Evolutionary conservation across 371 early-diverging fungal genomes (phyloP).

Genomic region (Lichtheimia ornata): DNA sequence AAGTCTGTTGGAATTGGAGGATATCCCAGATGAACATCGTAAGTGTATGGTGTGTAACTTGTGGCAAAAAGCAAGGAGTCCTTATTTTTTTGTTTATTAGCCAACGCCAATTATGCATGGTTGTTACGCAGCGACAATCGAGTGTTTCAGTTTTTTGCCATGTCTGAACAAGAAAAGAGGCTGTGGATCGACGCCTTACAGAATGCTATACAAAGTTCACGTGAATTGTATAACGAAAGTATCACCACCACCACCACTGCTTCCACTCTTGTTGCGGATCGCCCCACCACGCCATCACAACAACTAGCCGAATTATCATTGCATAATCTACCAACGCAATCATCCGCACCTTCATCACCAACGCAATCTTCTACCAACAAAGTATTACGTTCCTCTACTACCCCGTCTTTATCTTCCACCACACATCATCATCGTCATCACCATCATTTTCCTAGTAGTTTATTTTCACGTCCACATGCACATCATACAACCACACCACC

Average conservation of each 20-base stretch:
- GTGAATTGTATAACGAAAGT: conserved; percentile 12
- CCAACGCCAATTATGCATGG: conserved; percentile 19
- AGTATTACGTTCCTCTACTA: too few relatives aligned
- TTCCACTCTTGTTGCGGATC: conserved; percentile 18
- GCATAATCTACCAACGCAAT: neutral
- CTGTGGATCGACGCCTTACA: conserved; percentile 24
- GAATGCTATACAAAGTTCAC: conserved; percentile 15
- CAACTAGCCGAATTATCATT: neutral
- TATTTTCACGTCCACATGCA: conserved; percentile 6
- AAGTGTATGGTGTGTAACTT: neutral
- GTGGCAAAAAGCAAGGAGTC: too few relatives aligned
- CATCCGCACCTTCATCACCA: conserved; percentile 6
- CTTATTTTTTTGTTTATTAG: neutral
- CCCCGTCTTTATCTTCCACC: too few relatives aligned
- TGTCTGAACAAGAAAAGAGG: conserved; percentile 25
- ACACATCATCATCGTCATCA: too few relatives aligned
- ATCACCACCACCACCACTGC: neutral
- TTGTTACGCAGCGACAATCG: conserved; percentile 16
- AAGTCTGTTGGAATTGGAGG: conserved; percentile 46
- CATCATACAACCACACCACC: neutral
- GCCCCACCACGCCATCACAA: conserved; percentile 5
- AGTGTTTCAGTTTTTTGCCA: conserved; percentile 21
- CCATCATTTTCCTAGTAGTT: conserved; percentile 3
- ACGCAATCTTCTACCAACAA: neutral
- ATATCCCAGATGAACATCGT: conserved; percentile 33